A percentile compares a stretch with the other conserved stretches of the same genome.
These are phyloP conservation scores for Auricularia sp. DNA, from an alignment of 768 basidiomycete species.

Conservation along the genomic window DNA sequence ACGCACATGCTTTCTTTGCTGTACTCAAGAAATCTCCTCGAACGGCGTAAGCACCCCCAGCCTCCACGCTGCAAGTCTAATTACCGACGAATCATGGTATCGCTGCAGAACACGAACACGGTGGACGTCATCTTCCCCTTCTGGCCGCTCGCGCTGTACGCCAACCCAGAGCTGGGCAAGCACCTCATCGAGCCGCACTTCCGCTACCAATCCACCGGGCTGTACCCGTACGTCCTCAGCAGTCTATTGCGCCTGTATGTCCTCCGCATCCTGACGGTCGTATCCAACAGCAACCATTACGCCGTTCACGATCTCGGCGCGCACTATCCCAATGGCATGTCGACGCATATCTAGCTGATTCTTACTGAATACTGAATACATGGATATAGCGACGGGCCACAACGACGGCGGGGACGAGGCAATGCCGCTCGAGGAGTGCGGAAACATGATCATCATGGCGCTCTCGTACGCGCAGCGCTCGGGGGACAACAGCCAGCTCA, in stretches of 20 bases:
- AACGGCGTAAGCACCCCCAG: background rate
- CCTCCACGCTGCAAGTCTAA: too few species aligned
- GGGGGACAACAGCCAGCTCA: constrained; percentile 40
- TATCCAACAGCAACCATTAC: constrained; percentile 1
- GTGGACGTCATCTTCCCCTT: constrained; percentile 16
- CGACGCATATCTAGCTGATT: too few species aligned
- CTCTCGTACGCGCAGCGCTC: constrained; percentile 48
- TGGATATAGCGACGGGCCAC: constrained; percentile 10
- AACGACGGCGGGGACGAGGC: constrained; percentile 9
- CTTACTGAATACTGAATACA: too few species aligned
- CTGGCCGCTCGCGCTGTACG: constrained; percentile 12
- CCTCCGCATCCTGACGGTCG: background rate
- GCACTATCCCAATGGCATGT: constrained; percentile 6
- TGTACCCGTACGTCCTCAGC: constrained; percentile 33
- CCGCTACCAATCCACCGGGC: constrained; percentile 54
- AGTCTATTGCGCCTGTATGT: constrained; percentile 5
- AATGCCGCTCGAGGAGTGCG: constrained; percentile 25
- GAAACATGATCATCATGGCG: constrained; percentile 67
- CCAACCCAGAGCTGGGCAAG: constrained; percentile 29
- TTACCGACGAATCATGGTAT: too few species aligned
- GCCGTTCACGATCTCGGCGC: constrained; percentile 3
- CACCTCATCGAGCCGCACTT: constrained; percentile 50
- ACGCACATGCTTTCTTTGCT: constrained; percentile 3
- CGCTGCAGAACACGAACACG: constrained; percentile 2
- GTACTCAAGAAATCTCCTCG: background rate